Evolutionary conservation across 257 asterid species (phyloP).

Genomic region (Linaria vulgaris): DNA sequence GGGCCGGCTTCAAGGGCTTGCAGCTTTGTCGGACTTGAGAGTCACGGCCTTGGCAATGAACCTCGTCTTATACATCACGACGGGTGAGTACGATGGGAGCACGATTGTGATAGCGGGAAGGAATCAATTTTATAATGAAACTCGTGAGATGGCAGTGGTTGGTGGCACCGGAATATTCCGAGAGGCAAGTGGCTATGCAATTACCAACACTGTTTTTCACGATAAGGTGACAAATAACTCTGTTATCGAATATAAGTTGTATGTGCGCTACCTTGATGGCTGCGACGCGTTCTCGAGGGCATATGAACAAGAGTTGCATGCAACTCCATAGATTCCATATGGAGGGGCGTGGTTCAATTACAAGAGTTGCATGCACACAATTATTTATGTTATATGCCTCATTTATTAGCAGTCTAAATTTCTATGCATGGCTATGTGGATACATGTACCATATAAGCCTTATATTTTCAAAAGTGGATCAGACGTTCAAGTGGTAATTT

Average conservation of each 20-base stretch:
- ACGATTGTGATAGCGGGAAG: slow-evolving; percentile 36
- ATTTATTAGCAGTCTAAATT: too few species aligned
- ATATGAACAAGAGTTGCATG: not conserved
- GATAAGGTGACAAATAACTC: slow-evolving; percentile 24
- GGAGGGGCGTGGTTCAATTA: too few species aligned
- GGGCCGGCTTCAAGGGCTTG: slow-evolving; percentile 38
- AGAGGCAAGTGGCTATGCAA: slow-evolving; percentile 39
- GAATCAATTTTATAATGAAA: slow-evolving; percentile 5
- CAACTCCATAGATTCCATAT: too few species aligned
- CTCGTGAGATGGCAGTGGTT: slow-evolving; percentile 38
- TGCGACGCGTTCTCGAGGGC: not conserved
- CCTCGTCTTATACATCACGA: slow-evolving; percentile 32
- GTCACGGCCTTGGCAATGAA: slow-evolving; percentile 27
- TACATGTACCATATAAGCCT: too few species aligned
- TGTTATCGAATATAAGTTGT: slow-evolving; percentile 33
- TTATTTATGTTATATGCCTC: too few species aligned
- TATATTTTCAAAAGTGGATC: too few species aligned
- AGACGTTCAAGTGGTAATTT: too few species aligned
- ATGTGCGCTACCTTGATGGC: slow-evolving; percentile 12
- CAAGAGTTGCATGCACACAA: too few species aligned
- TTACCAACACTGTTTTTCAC: slow-evolving; percentile 24
- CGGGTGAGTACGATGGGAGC: slow-evolving; percentile 38
- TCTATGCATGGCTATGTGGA: too few species aligned
- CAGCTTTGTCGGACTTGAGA: slow-evolving; percentile 24
- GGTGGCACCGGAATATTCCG: slow-evolving; percentile 49